phyloP scores from a whole-genome alignment of 371 early-diverging fungal genomes.

The Blyttiomyces sp. region DNA sequence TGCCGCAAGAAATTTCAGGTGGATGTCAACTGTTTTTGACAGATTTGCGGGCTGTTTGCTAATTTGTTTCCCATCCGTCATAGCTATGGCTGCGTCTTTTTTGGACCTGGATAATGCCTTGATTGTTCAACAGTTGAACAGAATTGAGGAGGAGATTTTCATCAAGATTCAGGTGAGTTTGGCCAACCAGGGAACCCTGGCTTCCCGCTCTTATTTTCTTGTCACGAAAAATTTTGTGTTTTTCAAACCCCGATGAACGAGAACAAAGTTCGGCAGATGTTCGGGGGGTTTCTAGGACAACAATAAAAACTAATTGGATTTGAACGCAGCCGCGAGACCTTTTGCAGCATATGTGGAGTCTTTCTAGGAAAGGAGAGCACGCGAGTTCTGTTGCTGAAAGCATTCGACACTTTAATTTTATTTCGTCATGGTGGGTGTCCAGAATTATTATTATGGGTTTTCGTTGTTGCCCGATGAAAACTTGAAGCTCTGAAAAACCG shows the following conservation, averaged over 20 bases:
- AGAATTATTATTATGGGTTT: background rate
- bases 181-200: background rate
- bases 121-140: slow-evolving; percentile 33
- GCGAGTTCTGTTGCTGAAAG: slow-evolving; percentile 20
- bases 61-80: no score
- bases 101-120: slow-evolving; percentile 28
- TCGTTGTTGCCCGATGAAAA: background rate
- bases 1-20: background rate
- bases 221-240: no score
- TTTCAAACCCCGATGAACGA: no score
- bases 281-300: background rate
- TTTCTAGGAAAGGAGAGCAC: slow-evolving; percentile 21
- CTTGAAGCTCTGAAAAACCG: background rate
- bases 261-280: no score
- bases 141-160: slow-evolving; percentile 30
- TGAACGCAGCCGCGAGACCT: slow-evolving; percentile 35
- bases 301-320: background rate
- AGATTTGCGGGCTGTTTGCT: no score
- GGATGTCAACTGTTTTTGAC: no score
- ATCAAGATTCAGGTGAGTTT: slow-evolving; percentile 25
- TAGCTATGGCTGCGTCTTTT: no score
- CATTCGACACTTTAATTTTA: slow-evolving; percentile 42
- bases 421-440: slow-evolving; percentile 36
- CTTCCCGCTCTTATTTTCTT: slow-evolving; percentile 4
- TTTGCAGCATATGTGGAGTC: slow-evolving; percentile 39